phyloP scores from a whole-genome alignment of 208 protist species.

The Porcisia hertigi region DNA sequence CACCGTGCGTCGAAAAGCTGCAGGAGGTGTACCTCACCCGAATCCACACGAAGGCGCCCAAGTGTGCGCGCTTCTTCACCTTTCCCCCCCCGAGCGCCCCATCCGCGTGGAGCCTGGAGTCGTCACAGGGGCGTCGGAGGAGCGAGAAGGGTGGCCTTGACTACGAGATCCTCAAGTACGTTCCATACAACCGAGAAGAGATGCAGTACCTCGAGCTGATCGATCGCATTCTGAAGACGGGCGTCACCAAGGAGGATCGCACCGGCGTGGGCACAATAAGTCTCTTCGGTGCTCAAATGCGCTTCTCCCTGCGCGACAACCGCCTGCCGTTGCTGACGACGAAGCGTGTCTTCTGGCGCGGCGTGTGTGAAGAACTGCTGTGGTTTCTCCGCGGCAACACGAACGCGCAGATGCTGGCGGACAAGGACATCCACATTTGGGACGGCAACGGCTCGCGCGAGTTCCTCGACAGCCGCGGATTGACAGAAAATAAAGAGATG shows the following conservation, averaged over 20 bases:
- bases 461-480: constrained; percentile 95
- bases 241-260: constrained; percentile 91
- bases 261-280: constrained; percentile 96
- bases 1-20: constrained; percentile 66
- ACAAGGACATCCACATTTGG: constrained; percentile 97
- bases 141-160: constrained; percentile 32
- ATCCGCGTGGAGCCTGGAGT: constrained; percentile 50
- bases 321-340: constrained; percentile 97
- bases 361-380: constrained; percentile 97
- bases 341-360: constrained; percentile 98
- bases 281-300: constrained; percentile 97
- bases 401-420: constrained; percentile 90
- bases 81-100: constrained; percentile 40
- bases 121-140: constrained; percentile 25
- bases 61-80: constrained; percentile 66
- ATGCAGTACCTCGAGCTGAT: constrained; percentile 93
- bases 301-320: constrained; percentile 94
- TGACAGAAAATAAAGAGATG: constrained; percentile 93
- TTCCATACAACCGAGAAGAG: constrained; percentile 89
- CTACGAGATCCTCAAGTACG: constrained; percentile 78
- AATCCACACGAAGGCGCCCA: constrained; percentile 34
- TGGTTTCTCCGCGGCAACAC: constrained; percentile 98
- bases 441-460: constrained; percentile 97
- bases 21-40: constrained; percentile 74
- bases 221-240: constrained; percentile 70